phyloP scores from a whole-genome alignment of 441 rosid genomes.

The Cnidoscolus chayamansa region DNA sequence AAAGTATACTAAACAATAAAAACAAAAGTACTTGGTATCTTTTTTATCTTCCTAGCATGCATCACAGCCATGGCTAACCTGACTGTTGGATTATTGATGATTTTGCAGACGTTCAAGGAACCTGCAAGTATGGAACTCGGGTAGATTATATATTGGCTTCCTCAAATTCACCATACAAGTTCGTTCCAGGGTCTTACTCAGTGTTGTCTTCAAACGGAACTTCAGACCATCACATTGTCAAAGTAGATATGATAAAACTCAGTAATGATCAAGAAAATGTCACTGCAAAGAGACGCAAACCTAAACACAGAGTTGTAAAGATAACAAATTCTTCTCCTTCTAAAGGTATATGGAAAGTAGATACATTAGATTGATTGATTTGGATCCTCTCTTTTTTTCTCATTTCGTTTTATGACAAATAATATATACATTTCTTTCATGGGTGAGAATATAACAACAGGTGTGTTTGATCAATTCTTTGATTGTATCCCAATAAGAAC shows the following conservation, averaged over 20 bases:
- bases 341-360: constrained; percentile 53
- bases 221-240: constrained; percentile 93
- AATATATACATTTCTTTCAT: neutral
- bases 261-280: constrained; percentile 11
- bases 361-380: constrained; percentile 17
- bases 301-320: constrained; percentile 45
- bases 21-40: too few species aligned
- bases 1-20: constrained; percentile 43
- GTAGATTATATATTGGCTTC: constrained; percentile 83
- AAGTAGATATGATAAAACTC: constrained; percentile 54
- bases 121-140: constrained; percentile 92
- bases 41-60: neutral
- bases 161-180: constrained; percentile 61
- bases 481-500: too few species aligned
- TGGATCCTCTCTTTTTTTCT: neutral
- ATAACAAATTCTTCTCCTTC: constrained; percentile 42
- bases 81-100: neutral
- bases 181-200: constrained; percentile 79
- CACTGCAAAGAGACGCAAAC: constrained; percentile 30
- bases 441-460: too few species aligned
- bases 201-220: constrained; percentile 90
- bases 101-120: constrained; percentile 79
- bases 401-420: neutral
- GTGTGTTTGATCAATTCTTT: too few species aligned
- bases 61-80: neutral